Conservation (phyloP, 768 basidiomycete genomes). For the Amanita subjunquillea region DNA sequence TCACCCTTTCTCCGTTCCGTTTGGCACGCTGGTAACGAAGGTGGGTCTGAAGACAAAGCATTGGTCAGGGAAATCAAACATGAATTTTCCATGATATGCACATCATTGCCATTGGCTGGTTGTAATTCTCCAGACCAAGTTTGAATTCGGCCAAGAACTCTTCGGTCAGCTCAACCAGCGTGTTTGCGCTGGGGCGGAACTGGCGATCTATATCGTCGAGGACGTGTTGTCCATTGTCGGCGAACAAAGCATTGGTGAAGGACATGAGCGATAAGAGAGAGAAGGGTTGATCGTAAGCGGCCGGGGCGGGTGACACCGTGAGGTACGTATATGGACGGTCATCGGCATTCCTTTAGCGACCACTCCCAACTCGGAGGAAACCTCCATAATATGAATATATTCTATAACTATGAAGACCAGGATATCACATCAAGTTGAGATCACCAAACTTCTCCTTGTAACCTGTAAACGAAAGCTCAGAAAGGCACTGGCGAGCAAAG, state of each 20-base stretch:
- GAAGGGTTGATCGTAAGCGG: not conserved
- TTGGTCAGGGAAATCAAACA: not conserved
- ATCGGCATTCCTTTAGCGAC: not conserved
- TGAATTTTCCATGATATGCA: conserved; percentile 20
- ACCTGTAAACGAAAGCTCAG: conserved; percentile 26
- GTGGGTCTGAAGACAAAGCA: conserved; percentile 52
- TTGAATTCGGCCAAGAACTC: conserved; percentile 78
- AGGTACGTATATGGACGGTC: conserved; percentile 8
- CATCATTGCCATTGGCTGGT: conserved; percentile 90
- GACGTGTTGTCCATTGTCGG: conserved; percentile 30
- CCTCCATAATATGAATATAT: not conserved
- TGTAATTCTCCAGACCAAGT: conserved; percentile 63
- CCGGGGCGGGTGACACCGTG: not conserved
- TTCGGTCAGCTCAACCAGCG: conserved; percentile 59
- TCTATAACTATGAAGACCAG: conserved; percentile 6
- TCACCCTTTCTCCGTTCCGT: conserved; percentile 90
- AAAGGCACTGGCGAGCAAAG: not conserved
- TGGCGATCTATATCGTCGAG: conserved; percentile 62
- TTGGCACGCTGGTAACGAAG: conserved; percentile 90
- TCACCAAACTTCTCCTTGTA: conserved; percentile 98
- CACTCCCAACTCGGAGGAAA: not conserved
- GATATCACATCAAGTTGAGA: conserved; percentile 73
- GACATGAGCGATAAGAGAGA: conserved; percentile 22
- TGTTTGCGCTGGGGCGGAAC: conserved; percentile 55
- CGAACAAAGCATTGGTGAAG: conserved; percentile 27